Evolutionary conservation across 2,329 filamentous ascomycete genomes (phyloP), one percentile per base, ranked within the genome.

Genomic region (Aspergillus sp.): DNA sequence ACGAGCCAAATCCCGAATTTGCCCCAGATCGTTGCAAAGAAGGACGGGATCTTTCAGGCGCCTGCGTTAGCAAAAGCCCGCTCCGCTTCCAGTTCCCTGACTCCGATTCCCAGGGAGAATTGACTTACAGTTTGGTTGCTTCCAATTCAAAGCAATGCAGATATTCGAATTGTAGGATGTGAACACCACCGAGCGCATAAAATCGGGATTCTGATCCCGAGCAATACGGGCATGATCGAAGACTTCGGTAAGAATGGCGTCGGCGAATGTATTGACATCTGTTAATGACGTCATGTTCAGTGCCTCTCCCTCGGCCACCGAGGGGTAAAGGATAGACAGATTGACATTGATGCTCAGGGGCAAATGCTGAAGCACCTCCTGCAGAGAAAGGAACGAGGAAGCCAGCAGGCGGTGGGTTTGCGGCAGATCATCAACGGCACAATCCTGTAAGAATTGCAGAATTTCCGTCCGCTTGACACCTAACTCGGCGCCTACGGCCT

Each of bases 141-240:
- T 99, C 95, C 95, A 99, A 77, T 99, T 99, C 68, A 99, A 79
- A 5, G 94, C 93, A 16, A 91, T 96, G 77, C 95, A 99, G 20
- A 98, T 85, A 64, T 89, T 90, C 12, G 91, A 83, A 72, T 96
- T 97, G 76, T 94, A 96, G 22, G 92, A 96, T 69, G 91, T 96
- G 74, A 99, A 97, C 11, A 97, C 91, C 55, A 99, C 89, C 12
- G 91, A 96, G 46, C 93, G 84, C 66, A 95, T 88, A 16, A 88
- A 86, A 56, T 91, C 87, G 9, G 91, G 87, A 1, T 86, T 87
- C 63, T 80, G 78, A 60, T 87, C 83, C 59, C 88, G 82, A 75
- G 91, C 63, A 69, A 85, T 67, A 49, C 94, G 86, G 2, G 93
- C 93, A 74, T 98, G 94, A 66, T 96, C 90, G 70, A 99, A 99